A percentile compares a stretch with the other conserved stretches of the same genome.
phyloP scores from a whole-genome alignment of 768 basidiomycete species.

The Suillus alpinus region DNA sequence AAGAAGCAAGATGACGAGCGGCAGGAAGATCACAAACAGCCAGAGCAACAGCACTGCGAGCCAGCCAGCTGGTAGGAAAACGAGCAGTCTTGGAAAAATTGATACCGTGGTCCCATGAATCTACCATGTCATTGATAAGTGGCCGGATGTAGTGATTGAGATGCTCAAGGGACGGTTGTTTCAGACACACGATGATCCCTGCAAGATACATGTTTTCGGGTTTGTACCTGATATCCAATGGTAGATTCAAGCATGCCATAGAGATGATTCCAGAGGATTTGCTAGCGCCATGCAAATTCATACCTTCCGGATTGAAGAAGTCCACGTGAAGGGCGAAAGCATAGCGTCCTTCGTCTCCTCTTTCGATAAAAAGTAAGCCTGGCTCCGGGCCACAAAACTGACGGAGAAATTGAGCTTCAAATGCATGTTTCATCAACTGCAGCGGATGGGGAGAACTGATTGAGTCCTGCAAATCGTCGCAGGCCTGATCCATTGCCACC shows the following conservation, averaged over 20 bases:
- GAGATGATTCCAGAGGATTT: neutral
- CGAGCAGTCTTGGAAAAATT: conserved; percentile 11
- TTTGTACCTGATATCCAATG: neutral
- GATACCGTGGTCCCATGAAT: conserved; percentile 15
- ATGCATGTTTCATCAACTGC: conserved; percentile 7
- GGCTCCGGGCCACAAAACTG: conserved; percentile 5
- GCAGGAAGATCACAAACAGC: conserved; percentile 30
- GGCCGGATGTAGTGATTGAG: conserved; percentile 14
- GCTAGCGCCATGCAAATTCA: neutral
- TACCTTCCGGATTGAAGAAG: conserved; percentile 7
- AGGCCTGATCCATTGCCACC: neutral
- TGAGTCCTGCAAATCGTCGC: neutral
- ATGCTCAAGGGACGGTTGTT: neutral
- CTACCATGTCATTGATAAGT: conserved; percentile 13
- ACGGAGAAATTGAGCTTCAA: conserved; percentile 13
- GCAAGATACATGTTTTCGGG: neutral
- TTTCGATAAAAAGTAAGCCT: conserved; percentile 10
- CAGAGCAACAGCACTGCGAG: conserved; percentile 14
- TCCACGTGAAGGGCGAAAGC: conserved; percentile 7
- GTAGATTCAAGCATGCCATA: neutral
- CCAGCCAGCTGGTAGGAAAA: conserved; percentile 9
- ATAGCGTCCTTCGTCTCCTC: conserved; percentile 10
- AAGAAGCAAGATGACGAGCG: conserved; percentile 22
- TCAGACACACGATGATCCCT: neutral
- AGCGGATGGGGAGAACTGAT: neutral